Evolutionary conservation across 140 eudicot species (phyloP).

Genomic region (Ambrosia hybrid): DNA sequence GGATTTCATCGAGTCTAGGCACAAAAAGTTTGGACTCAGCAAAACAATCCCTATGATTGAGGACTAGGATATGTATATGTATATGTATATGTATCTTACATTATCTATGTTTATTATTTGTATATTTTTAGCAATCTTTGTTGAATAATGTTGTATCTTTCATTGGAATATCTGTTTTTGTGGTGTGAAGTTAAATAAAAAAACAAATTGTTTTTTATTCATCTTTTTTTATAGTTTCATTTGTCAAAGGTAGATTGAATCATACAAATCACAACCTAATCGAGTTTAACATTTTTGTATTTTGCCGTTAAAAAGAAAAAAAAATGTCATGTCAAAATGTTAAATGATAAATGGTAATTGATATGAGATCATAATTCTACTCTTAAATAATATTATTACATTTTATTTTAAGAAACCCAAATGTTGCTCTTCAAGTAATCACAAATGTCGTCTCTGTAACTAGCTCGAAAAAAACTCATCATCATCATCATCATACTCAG

Average conservation of each 20-base stretch:
- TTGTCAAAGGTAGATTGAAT: neutral
- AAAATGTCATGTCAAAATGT: neutral
- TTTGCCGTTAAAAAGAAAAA: too few relatives aligned
- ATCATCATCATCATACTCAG: too few relatives aligned
- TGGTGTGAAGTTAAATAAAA: slow-evolving; percentile 1
- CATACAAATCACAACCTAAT: neutral
- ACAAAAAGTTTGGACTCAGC: slow-evolving; percentile 37
- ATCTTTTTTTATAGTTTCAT: too few relatives aligned
- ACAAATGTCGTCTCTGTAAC: too few relatives aligned
- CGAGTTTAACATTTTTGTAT: too few relatives aligned
- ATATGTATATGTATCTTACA: neutral
- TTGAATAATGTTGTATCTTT: slow-evolving; percentile 1
- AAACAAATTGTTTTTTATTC: neutral
- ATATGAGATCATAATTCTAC: neutral
- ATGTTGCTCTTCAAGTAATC: too few relatives aligned
- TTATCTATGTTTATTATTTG: neutral
- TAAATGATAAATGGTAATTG: neutral
- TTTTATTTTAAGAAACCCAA: too few relatives aligned
- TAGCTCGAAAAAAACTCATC: too few relatives aligned
- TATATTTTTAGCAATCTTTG: neutral
- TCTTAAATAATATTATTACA: neutral
- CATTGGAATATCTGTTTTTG: neutral
- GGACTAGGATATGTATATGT: neutral
- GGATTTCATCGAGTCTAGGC: slow-evolving; percentile 44
- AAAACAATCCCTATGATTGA: slow-evolving; percentile 31